phyloP scores from a whole-genome alignment of 257 asterid genomes.

The Solanum pennellii region DNA sequence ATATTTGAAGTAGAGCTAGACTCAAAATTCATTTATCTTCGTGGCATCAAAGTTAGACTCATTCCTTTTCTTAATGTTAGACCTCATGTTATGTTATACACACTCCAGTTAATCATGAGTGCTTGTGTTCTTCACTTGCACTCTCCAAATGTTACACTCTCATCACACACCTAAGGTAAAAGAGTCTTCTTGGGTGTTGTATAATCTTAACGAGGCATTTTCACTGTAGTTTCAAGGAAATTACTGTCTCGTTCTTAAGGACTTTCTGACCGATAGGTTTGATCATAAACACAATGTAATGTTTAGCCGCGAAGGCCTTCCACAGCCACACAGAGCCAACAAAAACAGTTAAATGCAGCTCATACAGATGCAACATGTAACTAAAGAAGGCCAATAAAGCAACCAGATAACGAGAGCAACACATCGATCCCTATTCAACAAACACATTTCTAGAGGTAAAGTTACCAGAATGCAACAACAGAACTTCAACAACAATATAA shows the following conservation, averaged over 20 bases:
- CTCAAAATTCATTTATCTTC: not conserved
- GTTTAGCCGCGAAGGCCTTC: not conserved
- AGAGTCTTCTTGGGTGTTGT: not conserved
- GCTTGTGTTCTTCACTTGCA: not conserved
- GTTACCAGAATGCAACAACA: not conserved
- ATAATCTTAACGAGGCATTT: not conserved
- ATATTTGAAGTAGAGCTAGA: not conserved
- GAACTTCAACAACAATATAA: not conserved
- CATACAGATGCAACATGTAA: not conserved
- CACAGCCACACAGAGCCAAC: not conserved
- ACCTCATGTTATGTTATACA: not conserved
- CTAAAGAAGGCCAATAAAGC: not conserved
- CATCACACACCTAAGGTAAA: not conserved
- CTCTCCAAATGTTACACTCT: not conserved
- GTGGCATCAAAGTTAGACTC: rapidly evolving
- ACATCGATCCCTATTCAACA: not conserved
- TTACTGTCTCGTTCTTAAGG: not conserved
- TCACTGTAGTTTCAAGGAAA: not conserved
- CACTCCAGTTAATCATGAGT: not conserved
- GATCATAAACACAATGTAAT: not conserved
- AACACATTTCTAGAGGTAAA: not conserved
- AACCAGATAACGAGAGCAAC: not conserved
- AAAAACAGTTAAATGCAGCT: not conserved
- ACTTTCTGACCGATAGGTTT: not conserved
- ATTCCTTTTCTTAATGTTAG: not conserved